phyloP scores from a whole-genome alignment of 2,329 filamentous ascomycete genomes.

The Furcasterigmium sp. region DNA sequence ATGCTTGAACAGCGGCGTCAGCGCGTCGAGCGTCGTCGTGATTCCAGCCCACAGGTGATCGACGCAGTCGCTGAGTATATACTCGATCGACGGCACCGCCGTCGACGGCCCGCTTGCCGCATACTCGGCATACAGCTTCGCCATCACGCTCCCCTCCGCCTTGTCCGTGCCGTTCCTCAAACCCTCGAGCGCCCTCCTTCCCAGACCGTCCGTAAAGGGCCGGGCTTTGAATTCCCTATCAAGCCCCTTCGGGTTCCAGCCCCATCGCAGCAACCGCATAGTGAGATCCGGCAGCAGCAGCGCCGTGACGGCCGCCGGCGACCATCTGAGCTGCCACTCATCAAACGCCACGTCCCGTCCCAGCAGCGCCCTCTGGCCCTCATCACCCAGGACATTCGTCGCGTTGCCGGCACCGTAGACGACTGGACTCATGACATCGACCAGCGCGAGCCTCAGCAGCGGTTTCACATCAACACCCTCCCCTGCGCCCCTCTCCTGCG shows the following conservation, averaged over 20 bases:
- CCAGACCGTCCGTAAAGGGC: not conserved
- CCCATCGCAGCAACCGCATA: slow-evolving; percentile 1
- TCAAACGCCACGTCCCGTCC: slow-evolving; percentile 1
- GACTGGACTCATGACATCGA: slow-evolving; percentile 6
- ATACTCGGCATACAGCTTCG: not conserved
- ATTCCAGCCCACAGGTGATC: slow-evolving; percentile 9
- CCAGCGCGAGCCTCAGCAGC: slow-evolving; percentile 1
- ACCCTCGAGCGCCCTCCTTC: not conserved
- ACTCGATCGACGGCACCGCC: slow-evolving; percentile 6
- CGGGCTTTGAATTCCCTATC: not conserved
- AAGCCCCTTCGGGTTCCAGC: not conserved
- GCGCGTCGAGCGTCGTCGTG: slow-evolving; percentile 1
- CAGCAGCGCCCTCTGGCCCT: not conserved
- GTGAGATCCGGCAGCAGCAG: slow-evolving; percentile 2
- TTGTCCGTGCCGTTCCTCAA: not conserved
- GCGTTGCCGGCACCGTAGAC: slow-evolving; percentile 3
- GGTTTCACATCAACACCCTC: not conserved
- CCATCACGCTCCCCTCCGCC: not conserved
- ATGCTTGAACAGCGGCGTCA: not conserved
- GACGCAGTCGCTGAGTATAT: slow-evolving; percentile 9
- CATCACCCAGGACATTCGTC: not conserved
- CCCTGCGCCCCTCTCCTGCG: not conserved
- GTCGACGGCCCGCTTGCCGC: not conserved
- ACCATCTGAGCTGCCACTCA: not conserved
- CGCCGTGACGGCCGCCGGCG: not conserved